Percentiles rank a stretch among this genome's conserved stretches.
phyloP scores from a whole-genome alignment of 805 yeast genomes.

The Pichia paraexigua region DNA sequence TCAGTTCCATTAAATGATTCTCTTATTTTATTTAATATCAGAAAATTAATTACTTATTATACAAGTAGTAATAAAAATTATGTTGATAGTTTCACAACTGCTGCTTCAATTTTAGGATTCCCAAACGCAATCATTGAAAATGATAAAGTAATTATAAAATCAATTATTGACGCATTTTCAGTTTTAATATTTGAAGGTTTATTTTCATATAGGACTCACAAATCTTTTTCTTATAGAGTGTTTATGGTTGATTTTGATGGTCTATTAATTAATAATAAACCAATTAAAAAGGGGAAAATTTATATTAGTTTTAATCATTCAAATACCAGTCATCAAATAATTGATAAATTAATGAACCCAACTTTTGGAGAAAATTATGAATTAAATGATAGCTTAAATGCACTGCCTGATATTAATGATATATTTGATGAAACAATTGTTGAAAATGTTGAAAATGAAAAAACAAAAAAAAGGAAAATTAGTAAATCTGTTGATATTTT shows the following conservation, averaged over 20 bases:
- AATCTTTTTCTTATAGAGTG: constrained; percentile 6
- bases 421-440: constrained; percentile 1
- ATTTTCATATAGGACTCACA: constrained; percentile 10
- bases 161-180: constrained; percentile 14
- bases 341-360: constrained; percentile 8
- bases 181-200: constrained; percentile 15
- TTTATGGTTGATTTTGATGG: constrained; percentile 14
- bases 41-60: constrained; percentile 14
- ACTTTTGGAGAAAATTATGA: constrained; percentile 1
- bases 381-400: neutral
- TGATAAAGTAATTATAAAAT: constrained; percentile 3
- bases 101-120: constrained; percentile 5
- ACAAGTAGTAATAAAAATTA: neutral
- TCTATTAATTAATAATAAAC: constrained; percentile 10
- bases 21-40: constrained; percentile 14
- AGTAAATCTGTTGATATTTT: constrained; percentile 18
- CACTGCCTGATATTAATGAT: neutral
- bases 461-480: constrained; percentile 10
- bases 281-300: constrained; percentile 13
- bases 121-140: neutral
- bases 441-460: constrained; percentile 7
- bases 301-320: constrained; percentile 8
- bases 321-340: neutral
- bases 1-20: constrained; percentile 9
- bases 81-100: constrained; percentile 5